These are phyloP conservation scores for Yamadazyma tumulicola DNA, from an alignment of 805 yeast species.

Conservation along the genomic window DNA sequence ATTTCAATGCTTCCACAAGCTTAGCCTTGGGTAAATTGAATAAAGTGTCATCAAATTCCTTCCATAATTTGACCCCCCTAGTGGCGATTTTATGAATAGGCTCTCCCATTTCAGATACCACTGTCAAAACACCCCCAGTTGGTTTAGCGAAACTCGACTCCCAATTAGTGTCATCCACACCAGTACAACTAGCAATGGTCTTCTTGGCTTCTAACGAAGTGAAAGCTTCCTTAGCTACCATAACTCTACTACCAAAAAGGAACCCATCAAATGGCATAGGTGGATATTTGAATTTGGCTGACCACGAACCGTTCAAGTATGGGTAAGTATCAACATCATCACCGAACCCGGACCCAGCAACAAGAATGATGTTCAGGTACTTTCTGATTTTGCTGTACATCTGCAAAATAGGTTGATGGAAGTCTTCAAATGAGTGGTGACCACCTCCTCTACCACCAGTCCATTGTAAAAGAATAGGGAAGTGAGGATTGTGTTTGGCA, in stretches of 20 bases:
- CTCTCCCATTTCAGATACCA: conserved; percentile 98
- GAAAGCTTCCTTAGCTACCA: conserved; percentile 95
- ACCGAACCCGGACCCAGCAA: conserved; percentile 99
- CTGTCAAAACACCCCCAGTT: conserved; percentile 96
- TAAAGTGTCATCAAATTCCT: conserved; percentile 91
- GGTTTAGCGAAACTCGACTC: conserved; percentile 91
- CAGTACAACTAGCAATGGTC: conserved; percentile 86
- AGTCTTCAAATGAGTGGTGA: conserved; percentile 98
- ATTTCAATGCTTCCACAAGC: conserved; percentile 71
- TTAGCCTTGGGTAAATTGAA: conserved; percentile 89
- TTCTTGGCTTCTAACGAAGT: conserved; percentile 92
- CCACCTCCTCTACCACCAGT: conserved; percentile 99
- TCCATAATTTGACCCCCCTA: conserved; percentile 96
- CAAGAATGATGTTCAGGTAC: conserved; percentile 79
- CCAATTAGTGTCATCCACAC: conserved; percentile 89
- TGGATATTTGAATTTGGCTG: conserved; percentile 81
- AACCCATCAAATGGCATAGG: conserved; percentile 99
- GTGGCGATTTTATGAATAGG: conserved; percentile 99
- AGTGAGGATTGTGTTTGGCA: conserved; percentile 91
- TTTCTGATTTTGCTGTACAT: conserved; percentile 95
- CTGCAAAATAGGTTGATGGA: conserved; percentile 95
- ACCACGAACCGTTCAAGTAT: conserved; percentile 96
- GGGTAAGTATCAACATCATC: conserved; percentile 96
- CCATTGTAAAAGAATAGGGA: conserved; percentile 99
- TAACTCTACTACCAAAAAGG: conserved; percentile 91